Evolutionary conservation across 768 basidiomycete species (phyloP).

Genomic region (Boletellus emodensis): DNA sequence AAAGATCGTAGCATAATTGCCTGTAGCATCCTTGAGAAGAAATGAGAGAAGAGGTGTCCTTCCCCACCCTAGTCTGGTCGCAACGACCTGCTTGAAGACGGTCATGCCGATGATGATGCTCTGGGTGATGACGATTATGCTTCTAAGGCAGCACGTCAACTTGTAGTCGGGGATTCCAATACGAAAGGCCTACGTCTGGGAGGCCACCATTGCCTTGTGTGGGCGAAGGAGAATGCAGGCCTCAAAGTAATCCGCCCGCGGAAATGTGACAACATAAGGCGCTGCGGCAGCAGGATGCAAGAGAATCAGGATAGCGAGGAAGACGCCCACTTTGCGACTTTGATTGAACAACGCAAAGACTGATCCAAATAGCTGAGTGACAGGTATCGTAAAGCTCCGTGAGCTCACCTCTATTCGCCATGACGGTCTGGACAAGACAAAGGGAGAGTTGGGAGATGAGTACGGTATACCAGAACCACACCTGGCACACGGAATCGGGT

Average conservation of each 20-base stretch:
- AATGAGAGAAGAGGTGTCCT: constrained; percentile 38
- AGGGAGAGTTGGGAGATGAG: constrained; percentile 6
- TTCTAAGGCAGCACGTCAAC: constrained; percentile 5
- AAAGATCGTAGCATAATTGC: constrained; percentile 40
- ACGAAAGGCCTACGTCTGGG: constrained; percentile 16
- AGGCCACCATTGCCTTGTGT: background rate
- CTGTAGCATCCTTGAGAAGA: constrained; percentile 44
- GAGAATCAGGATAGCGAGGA: constrained; percentile 11
- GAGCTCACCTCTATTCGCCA: constrained; percentile 25
- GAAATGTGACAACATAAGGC: constrained; percentile 20
- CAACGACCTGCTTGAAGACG: constrained; percentile 32
- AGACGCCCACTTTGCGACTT: constrained; percentile 23
- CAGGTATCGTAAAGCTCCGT: background rate
- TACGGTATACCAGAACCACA: constrained; percentile 10
- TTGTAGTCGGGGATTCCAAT: background rate
- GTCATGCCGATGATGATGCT: constrained; percentile 38
- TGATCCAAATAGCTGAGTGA: background rate
- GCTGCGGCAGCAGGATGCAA: constrained; percentile 15
- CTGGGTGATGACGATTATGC: constrained; percentile 30
- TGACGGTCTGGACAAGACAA: constrained; percentile 18
- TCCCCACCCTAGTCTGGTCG: constrained; percentile 37
- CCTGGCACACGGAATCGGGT: constrained; percentile 8
- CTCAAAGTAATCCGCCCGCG: background rate
- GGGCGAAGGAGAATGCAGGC: constrained; percentile 24
- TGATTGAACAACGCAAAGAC: constrained; percentile 34